Evolutionary conservation across 495 filamentous ascomycete species (phyloP).

Genomic region (Hyaloscypha finlandica): DNA sequence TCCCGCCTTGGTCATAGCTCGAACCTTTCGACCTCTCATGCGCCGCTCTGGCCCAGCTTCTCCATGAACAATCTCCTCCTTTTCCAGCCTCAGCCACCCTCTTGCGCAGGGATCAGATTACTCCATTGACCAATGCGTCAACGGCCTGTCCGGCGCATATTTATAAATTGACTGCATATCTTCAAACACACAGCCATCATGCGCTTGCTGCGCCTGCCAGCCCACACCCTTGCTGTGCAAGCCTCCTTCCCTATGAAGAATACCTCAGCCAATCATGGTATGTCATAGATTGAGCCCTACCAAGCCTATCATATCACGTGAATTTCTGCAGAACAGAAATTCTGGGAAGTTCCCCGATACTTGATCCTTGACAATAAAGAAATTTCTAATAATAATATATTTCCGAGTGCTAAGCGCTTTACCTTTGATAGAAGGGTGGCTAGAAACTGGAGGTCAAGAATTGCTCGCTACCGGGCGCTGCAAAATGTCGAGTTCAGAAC

Average conservation of each 20-base stretch:
- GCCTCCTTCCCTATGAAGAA: neutral
- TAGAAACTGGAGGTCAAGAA: too few species aligned
- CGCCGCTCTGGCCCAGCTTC: neutral
- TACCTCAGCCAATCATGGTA: neutral
- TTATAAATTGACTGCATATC: slow-evolving; percentile 8
- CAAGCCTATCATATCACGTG: too few species aligned
- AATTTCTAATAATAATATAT: too few species aligned
- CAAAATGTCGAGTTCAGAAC: too few species aligned
- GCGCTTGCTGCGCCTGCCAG: neutral
- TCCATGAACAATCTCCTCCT: neutral
- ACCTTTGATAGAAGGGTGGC: too few species aligned
- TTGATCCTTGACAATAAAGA: too few species aligned
- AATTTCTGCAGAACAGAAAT: too few species aligned
- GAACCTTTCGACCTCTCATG: neutral
- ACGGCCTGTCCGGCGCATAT: neutral
- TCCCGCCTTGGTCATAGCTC: slow-evolving; percentile 8
- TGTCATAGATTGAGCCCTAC: too few species aligned
- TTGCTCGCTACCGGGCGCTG: too few species aligned
- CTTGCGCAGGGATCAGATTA: slow-evolving; percentile 10
- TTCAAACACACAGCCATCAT: neutral
- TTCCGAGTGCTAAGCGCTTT: too few species aligned
- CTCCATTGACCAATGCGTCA: neutral
- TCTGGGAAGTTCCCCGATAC: too few species aligned
- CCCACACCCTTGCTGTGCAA: slow-evolving; percentile 3
- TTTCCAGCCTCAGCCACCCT: slow-evolving; percentile 19